Base-by-base conservation (phyloP, 1,284 basidiomycete genomes). In the Athelia psychrophila region DNA sequence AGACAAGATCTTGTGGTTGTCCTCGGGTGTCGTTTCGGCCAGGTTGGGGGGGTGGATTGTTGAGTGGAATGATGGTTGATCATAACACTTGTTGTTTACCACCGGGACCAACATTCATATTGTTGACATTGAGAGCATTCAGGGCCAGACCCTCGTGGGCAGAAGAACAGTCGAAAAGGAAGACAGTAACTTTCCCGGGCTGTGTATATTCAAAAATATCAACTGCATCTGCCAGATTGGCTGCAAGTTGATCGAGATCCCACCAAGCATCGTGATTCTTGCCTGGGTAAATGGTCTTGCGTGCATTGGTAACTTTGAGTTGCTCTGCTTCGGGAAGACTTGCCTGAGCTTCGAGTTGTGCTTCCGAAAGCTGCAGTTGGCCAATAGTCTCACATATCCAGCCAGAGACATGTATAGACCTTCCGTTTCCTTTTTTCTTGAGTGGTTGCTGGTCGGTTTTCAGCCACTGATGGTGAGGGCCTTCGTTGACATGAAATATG, bases 351-450 rank as follows among this genome's bases (percentile, higher is more conserved):
- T 30, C 48, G 16, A 59, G 53, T 53, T 61, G 56, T n/a, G 49
- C 54, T 12, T 20, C 20, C n/a, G 48, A 53, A 15, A 65, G 49
- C 24, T n/a, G 30, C 6, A 66, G 56, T 16, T 54, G 52, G 9
- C 63, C 64, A 32, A 52, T 56, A 25, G 51, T 48, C 50, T 64
- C 62, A 18, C 52, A 52, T 33, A 67, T 57, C 44, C 65, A 67
- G 51, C 61, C 63, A 1, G 61, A 67, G 18, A 64, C 55, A 51
- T 63, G 60, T 13, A 66, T 54, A 15, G 53, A 36, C 3, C 58
- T 54, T 12, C 65, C 63, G 16, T 58, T 51, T 13, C 60, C 59
- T 50, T 68, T 68, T 50, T 63, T 57, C 3, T 56, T 52, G 9
- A 68, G 53, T 23, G 52, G 52, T 27, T 60, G 58, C 33, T 64